Conservation (phyloP, 257 asterid species). For the Phtheirospermum japonicum region DNA sequence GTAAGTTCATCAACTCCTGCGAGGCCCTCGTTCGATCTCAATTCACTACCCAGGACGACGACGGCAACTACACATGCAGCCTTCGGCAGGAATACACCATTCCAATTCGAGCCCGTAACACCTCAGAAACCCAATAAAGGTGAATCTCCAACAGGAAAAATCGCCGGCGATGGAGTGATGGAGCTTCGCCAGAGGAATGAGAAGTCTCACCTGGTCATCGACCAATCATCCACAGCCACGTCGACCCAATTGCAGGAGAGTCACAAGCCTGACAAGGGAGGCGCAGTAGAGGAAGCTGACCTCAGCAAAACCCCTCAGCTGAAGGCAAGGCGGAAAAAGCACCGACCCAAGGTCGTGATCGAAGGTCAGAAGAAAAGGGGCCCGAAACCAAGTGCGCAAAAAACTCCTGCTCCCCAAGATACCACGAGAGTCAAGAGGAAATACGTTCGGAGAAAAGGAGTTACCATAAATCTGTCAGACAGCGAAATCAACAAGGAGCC, state of each 20-base stretch:
- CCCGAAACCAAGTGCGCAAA: constrained; percentile 41
- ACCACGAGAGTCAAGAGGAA: constrained; percentile 52
- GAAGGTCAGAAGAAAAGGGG: constrained; percentile 58
- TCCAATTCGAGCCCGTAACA: constrained; percentile 57
- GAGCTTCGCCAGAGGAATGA: constrained; percentile 28
- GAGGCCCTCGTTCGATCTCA: constrained; percentile 44
- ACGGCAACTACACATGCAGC: constrained; percentile 32
- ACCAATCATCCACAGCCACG: constrained; percentile 32
- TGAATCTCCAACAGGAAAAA: constrained; percentile 27
- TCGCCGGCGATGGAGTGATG: constrained; percentile 25
- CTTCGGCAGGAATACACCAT: constrained; percentile 26
- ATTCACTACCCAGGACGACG: constrained; percentile 36
- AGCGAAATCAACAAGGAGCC: constrained; percentile 36
- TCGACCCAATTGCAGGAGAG: constrained; percentile 51
- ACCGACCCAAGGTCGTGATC: constrained; percentile 86
- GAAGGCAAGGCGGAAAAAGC: constrained; percentile 72
- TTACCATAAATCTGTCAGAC: constrained; percentile 27
- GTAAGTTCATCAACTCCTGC: constrained; percentile 36
- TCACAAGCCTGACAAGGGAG: constrained; percentile 76
- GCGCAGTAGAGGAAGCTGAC: constrained; percentile 45
- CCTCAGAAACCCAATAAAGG: constrained; percentile 47
- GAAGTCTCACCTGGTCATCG: constrained; percentile 32
- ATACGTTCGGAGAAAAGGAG: constrained; percentile 45
- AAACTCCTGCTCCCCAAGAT: constrained; percentile 37
- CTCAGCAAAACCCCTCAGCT: constrained; percentile 59